Base-by-base conservation (phyloP, 2,329 filamentous ascomycete species). In the Aspergillus viridinutans region DNA sequence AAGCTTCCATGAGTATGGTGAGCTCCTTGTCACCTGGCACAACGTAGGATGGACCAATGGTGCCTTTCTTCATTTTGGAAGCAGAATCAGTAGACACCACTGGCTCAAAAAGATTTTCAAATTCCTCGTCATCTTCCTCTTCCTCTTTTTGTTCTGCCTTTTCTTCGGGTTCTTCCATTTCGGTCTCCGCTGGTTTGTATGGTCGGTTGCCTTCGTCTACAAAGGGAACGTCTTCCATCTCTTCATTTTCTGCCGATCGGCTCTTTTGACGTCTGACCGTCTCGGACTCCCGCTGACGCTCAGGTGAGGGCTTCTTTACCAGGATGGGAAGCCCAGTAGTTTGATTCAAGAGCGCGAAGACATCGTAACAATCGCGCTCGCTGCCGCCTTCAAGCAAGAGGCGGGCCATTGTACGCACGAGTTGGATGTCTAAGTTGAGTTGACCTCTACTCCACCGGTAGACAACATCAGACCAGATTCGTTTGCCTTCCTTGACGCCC, bases 341-440 rank as follows among this genome's bases (percentile, higher is more conserved):
- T 73, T 96, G 87, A 63, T 91, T 82, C n/a, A 95, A 74, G 21
- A 97, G 78, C 42, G 84, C 83, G 23, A 96, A 81, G 2, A 96
- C 79, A 64, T 90, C 85, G 60, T 88, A 84, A 72, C 83, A 86
- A 64, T 94, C 87, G 51, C 79, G 74, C 20, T 83, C 78, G 10
- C 81, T 74, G 38, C 73, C 76, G 17, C 89, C 85, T 51, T 87
- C 76, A 23, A 92, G 75, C n/a, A 97, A 78, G 3, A 96, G 64
- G 38, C 87, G 82, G 5, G 87, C 91, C 90, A 97, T 96, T 29
- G 89, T 81, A 67, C 85, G 88, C 3, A 95, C 88, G 21, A 97
- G 78, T 55, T 84, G 77, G 72, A 94, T 90, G 65, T 97, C 92
- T 21, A 97, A 80, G 50, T 81, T 66, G 17, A 97, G 64, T 52